These are phyloP conservation scores for Paramecium primaurelia DNA, from an alignment of 73 alveolate species.

Conservation along the genomic window DNA sequence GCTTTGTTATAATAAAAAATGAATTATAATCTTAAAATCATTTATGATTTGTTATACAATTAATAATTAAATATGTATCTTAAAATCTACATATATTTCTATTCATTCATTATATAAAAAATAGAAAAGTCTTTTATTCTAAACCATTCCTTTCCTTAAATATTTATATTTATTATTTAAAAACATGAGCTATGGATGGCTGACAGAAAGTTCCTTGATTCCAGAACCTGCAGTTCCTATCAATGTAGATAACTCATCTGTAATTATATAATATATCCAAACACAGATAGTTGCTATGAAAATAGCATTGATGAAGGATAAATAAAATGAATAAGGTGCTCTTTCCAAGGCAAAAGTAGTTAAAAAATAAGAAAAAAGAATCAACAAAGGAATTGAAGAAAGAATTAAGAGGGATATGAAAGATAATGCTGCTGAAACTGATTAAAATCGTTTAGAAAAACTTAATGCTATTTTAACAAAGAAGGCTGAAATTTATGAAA, in stretches of 20 bases:
- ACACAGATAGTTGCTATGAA: conserved; percentile 11
- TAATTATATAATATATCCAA: neutral
- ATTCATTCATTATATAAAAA: neutral
- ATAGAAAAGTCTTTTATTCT: neutral
- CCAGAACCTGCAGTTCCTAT: conserved; percentile 37
- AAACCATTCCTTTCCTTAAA: neutral
- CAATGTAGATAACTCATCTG: conserved; percentile 3
- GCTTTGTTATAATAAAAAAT: neutral
- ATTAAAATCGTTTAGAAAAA: neutral
- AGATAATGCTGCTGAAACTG: neutral
- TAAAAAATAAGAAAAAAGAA: neutral
- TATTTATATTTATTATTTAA: too few species aligned
- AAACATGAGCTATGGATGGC: conserved; percentile 19
- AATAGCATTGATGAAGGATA: conserved; percentile 1
- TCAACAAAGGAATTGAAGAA: conserved; percentile 31
- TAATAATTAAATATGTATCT: neutral
- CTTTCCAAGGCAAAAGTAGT: neutral
- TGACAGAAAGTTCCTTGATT: conserved; percentile 17
- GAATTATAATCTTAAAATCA: neutral
- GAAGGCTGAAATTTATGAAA: neutral
- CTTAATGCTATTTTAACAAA: neutral
- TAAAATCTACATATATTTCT: neutral
- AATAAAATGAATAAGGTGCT: neutral
- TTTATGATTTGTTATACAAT: neutral
- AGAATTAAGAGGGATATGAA: neutral